Conservation (phyloP, 257 asterid species). For the Solanum lycopersicoides region DNA sequence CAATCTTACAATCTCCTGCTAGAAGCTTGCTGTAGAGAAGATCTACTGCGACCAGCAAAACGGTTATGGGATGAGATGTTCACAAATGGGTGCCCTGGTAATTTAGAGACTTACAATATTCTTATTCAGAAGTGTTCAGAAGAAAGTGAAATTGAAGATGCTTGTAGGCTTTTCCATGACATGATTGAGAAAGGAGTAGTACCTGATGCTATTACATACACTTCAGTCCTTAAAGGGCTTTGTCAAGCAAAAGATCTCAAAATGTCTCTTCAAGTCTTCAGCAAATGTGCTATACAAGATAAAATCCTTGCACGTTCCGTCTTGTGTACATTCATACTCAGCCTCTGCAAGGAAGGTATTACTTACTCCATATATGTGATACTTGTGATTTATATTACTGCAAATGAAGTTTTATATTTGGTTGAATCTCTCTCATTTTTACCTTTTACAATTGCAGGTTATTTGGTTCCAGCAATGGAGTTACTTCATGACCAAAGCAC, state of each 20-base stretch:
- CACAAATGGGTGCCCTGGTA: constrained; percentile 62
- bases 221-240: constrained; percentile 52
- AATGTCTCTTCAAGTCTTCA: constrained; percentile 39
- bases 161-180: constrained; percentile 50
- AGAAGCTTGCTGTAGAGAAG: constrained; percentile 78
- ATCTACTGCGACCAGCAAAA: constrained; percentile 75
- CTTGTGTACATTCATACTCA: constrained; percentile 29
- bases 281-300: constrained; percentile 41
- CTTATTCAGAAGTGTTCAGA: constrained; percentile 46
- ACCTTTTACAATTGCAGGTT: constrained; percentile 34
- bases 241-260: constrained; percentile 42
- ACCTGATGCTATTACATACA: constrained; percentile 41
- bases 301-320: constrained; percentile 24
- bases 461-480: constrained; percentile 31
- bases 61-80: constrained; percentile 97
- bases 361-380: background rate
- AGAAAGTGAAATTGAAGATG: constrained; percentile 61
- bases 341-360: constrained; percentile 61
- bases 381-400: background rate
- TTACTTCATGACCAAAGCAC: constrained; percentile 20
- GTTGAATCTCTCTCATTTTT: background rate
- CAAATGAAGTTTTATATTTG: background rate
- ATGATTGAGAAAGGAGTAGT: constrained; percentile 57
- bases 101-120: constrained; percentile 45
- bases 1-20: constrained; percentile 64